phyloP scores from a whole-genome alignment of 805 yeast species.

The Ogataea degrootiae region DNA sequence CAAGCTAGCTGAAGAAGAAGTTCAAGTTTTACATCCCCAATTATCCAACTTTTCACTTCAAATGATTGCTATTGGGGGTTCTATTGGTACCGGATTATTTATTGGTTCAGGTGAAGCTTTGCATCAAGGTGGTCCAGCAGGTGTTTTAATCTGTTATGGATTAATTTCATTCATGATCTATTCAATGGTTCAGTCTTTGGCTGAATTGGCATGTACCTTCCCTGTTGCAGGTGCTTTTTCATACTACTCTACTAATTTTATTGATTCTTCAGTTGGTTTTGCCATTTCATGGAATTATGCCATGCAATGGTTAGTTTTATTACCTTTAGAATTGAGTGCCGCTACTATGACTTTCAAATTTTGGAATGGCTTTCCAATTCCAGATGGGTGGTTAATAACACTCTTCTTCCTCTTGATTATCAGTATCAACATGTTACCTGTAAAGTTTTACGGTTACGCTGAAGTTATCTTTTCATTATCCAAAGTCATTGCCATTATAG shows the following conservation, averaged over 20 bases:
- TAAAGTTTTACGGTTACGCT: slow-evolving; percentile 50
- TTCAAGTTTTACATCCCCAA: slow-evolving; percentile 16
- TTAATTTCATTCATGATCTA: slow-evolving; percentile 53
- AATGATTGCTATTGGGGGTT: slow-evolving; percentile 65
- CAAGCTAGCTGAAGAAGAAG: slow-evolving; percentile 25
- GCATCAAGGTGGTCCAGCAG: slow-evolving; percentile 59
- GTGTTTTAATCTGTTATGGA: slow-evolving; percentile 51
- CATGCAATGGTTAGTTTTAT: slow-evolving; percentile 46
- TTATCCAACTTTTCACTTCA: slow-evolving; percentile 43
- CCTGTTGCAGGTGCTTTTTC: slow-evolving; percentile 64
- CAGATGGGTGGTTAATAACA: slow-evolving; percentile 47
- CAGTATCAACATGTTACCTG: slow-evolving; percentile 48
- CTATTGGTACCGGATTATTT: slow-evolving; percentile 66
- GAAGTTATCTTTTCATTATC: slow-evolving; percentile 46
- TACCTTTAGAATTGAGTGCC: slow-evolving; percentile 50
- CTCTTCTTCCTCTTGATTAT: slow-evolving; percentile 46
- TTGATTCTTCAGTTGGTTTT: slow-evolving; percentile 59
- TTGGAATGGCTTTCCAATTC: slow-evolving; percentile 39
- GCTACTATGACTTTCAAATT: slow-evolving; percentile 50
- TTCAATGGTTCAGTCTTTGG: slow-evolving; percentile 56
- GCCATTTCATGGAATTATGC: slow-evolving; percentile 58
- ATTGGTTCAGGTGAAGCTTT: slow-evolving; percentile 62
- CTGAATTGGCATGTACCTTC: slow-evolving; percentile 56
- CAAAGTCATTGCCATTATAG: slow-evolving; percentile 45
- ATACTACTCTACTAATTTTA: slow-evolving; percentile 54